Evolutionary conservation across 2,329 filamentous ascomycete genomes (phyloP).

Genomic region (Fusarium luffae): DNA sequence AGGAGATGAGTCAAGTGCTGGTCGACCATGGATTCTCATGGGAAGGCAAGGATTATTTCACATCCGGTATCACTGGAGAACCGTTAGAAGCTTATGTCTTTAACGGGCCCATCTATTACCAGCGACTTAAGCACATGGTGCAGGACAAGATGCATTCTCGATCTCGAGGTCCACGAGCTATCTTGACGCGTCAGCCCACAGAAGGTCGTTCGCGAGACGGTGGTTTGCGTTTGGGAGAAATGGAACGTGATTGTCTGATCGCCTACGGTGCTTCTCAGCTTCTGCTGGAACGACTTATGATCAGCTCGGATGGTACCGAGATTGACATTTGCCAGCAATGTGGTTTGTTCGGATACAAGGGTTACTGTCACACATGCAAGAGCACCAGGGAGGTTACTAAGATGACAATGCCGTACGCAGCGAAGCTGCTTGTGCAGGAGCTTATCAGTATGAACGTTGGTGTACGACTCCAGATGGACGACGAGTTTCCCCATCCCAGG

Average conservation of each 20-base stretch:
- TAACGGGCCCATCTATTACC: conserved; percentile 99
- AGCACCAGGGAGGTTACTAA: conserved; percentile 84
- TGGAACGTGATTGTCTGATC: conserved; percentile 98
- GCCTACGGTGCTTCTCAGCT: conserved; percentile 96
- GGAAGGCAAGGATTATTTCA: conserved; percentile 97
- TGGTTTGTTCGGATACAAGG: conserved; percentile 93
- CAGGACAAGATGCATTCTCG: conserved; percentile 99
- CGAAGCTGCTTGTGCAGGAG: conserved; percentile 95
- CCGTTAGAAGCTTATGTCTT: conserved; percentile 95
- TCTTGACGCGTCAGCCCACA: conserved; percentile 93
- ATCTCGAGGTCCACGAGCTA: conserved; percentile 87
- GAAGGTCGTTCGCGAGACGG: conserved; percentile 94
- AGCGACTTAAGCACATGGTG: conserved; percentile 99
- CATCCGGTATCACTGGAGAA: conserved; percentile 94
- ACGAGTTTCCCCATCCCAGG: conserved; percentile 83
- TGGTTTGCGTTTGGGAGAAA: conserved; percentile 93
- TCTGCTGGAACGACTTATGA: conserved; percentile 92
- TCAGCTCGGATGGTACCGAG: conserved; percentile 88
- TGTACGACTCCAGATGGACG: conserved; percentile 87
- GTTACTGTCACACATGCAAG: conserved; percentile 94
- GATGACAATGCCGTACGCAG: conserved; percentile 98
- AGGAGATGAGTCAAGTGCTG: conserved; percentile 88
- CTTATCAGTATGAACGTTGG: conserved; percentile 99
- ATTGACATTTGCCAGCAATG: conserved; percentile 96
- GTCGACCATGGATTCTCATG: conserved; percentile 93